Base-by-base conservation (phyloP, 495 filamentous ascomycete species). In the Rhizodiscina lignyota region DNA sequence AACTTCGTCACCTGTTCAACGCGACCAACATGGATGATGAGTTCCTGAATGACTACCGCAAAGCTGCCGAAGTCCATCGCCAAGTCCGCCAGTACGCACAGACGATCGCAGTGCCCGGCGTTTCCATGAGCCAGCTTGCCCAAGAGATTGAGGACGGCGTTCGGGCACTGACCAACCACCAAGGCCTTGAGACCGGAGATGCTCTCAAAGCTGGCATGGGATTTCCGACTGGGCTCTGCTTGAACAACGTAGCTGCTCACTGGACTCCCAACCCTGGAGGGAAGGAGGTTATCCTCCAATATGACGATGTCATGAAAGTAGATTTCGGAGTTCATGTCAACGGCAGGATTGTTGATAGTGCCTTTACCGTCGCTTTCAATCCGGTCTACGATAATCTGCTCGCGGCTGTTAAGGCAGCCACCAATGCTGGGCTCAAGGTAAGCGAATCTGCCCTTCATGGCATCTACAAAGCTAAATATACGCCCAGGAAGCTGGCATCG, bases 321-420 rank as follows among this genome's bases (percentile, higher is more conserved):
- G 85, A 94, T 53, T 83, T 92, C 40, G 85, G 85, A 24, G 81
- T 87, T 5, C 85, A 94, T 43, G 69, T 94, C 47, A 89, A 85
- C 50, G 85, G 85, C 5, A 67, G 78, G 36, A 94, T 94, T 49
- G 80, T 94, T 18, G 85, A 94, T 59, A 85, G 79, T 54, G 85
- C 85, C 4, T 94, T 94, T 53, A 94, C 85, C 10, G 67, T 94
- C 65, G 63, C 83, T 13, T 89, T 84, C 44, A 78, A 94, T 49
- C 80, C 75, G 0, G 72, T 74, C 35, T 92, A 91, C 51, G 83
- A 92, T 49, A 78, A 77, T 40, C 64, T 94, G 12, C 64, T 92
- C 12, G 71, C 67, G 28, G 83, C 84, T 16, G 83, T 86, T 18
- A 79, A 78, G 55, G 83, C 79, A 44, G 81, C 82, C 23, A 94